A percentile compares a stretch with the other conserved stretches of the same genome.
These are phyloP conservation scores for Debaryomyces tyrocola DNA, from an alignment of 805 yeast genomes.

Conservation along the genomic window DNA sequence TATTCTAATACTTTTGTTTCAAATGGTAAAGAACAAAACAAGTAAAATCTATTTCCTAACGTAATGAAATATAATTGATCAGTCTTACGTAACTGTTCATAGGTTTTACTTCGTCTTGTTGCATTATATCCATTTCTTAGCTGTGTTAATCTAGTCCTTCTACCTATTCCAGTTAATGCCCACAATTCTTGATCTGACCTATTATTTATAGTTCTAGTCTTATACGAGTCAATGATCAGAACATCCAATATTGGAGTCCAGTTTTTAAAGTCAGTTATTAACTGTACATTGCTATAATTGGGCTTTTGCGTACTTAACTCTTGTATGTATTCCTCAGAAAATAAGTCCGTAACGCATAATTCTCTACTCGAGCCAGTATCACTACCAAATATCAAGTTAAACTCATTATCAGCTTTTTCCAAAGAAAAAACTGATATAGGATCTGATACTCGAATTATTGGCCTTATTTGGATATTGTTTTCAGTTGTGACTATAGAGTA, in stretches of 20 bases:
- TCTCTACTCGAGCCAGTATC: conserved; percentile 41
- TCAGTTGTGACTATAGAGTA: conserved; percentile 27
- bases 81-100: conserved; percentile 32
- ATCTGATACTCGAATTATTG: conserved; percentile 37
- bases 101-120: conserved; percentile 21
- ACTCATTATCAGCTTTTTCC: conserved; percentile 17
- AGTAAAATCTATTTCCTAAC: conserved; percentile 17
- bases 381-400: conserved; percentile 37
- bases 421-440: conserved; percentile 34
- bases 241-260: conserved; percentile 52
- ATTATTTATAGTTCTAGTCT: conserved; percentile 15
- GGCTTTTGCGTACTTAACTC: conserved; percentile 5
- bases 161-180: conserved; percentile 39
- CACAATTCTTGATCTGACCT: conserved; percentile 40
- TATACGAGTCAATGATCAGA: conserved; percentile 28
- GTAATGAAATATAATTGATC: conserved; percentile 16
- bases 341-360: conserved; percentile 25
- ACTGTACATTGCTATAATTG: conserved; percentile 21
- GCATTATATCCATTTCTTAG: conserved; percentile 33
- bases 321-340: conserved; percentile 10
- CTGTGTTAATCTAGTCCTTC: conserved; percentile 31
- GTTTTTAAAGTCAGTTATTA: conserved; percentile 34
- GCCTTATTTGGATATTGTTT: conserved; percentile 18
- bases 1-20: conserved; percentile 36
- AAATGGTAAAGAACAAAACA: conserved; percentile 39